phyloP scores from a whole-genome alignment of 148 eudicot genomes.

The Gaultheria prostrata region DNA sequence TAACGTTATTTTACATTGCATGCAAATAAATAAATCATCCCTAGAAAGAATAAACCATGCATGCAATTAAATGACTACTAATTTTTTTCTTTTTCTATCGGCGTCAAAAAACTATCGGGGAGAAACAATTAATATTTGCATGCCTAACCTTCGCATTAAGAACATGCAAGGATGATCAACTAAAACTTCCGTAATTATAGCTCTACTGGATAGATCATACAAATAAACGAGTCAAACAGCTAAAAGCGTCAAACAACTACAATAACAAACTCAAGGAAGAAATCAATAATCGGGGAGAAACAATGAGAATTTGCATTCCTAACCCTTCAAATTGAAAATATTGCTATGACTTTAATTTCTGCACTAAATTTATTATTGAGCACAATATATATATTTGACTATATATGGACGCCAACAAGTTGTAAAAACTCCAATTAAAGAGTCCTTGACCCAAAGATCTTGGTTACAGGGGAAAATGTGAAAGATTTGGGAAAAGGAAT shows the following conservation, averaged over 20 bases:
- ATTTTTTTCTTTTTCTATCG: too few species aligned
- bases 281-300: background rate
- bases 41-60: background rate
- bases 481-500: slow-evolving; percentile 16
- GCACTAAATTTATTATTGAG: background rate
- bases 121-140: too few species aligned
- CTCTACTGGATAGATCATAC: background rate
- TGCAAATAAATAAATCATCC: background rate
- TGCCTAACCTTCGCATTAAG: too few species aligned
- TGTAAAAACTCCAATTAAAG: background rate
- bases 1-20: background rate
- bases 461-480: background rate
- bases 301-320: background rate
- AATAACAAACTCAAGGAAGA: background rate
- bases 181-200: too few species aligned
- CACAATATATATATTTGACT: too few species aligned
- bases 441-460: background rate
- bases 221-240: background rate
- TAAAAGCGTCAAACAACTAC: background rate
- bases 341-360: background rate
- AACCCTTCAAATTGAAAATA: too few species aligned
- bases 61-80: background rate
- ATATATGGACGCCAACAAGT: background rate
- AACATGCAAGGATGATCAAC: too few species aligned
- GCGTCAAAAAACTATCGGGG: too few species aligned